Conservation (phyloP, 108 stramenopile species). For the Fragilaria radians region DNA sequence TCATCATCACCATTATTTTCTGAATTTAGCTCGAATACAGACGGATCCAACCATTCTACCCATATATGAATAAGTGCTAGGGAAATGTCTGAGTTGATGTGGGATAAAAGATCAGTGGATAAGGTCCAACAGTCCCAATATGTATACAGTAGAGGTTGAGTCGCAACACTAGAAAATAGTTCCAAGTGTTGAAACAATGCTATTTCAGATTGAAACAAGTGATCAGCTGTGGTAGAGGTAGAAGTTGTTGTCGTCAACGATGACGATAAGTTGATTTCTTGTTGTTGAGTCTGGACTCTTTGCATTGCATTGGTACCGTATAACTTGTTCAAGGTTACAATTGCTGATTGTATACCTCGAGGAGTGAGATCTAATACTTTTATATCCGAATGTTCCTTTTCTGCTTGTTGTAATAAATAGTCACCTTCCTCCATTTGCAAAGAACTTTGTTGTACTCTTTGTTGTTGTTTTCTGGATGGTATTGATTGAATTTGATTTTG, state of each 20-base stretch:
- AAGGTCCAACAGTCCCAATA: constrained; percentile 15
- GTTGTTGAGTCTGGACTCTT: constrained; percentile 37
- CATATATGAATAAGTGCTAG: constrained; percentile 47
- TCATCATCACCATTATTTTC: too few relatives aligned
- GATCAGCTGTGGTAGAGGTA: constrained; percentile 38
- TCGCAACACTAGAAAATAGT: constrained; percentile 36
- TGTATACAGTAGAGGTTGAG: constrained; percentile 34
- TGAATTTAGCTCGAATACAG: too few relatives aligned
- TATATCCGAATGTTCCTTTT: constrained; percentile 20
- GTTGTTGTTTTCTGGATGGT: constrained; percentile 11
- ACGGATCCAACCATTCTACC: constrained; percentile 65
- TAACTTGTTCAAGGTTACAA: constrained; percentile 29
- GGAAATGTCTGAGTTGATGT: constrained; percentile 63
- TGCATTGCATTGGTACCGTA: constrained; percentile 37
- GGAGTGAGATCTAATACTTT: constrained; percentile 40
- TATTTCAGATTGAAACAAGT: constrained; percentile 68
- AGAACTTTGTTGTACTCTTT: too few relatives aligned
- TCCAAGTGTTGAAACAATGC: constrained; percentile 59
- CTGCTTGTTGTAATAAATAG: constrained; percentile 56
- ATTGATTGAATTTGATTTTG: constrained; percentile 46
- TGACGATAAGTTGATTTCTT: too few relatives aligned
- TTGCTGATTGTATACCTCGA: constrained; percentile 38
- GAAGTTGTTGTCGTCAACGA: too few relatives aligned
- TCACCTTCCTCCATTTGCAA: constrained; percentile 7
- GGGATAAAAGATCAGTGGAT: constrained; percentile 33